These are phyloP conservation scores for Monascus purpureus DNA, from an alignment of 495 filamentous ascomycete species.

Conservation along the genomic window DNA sequence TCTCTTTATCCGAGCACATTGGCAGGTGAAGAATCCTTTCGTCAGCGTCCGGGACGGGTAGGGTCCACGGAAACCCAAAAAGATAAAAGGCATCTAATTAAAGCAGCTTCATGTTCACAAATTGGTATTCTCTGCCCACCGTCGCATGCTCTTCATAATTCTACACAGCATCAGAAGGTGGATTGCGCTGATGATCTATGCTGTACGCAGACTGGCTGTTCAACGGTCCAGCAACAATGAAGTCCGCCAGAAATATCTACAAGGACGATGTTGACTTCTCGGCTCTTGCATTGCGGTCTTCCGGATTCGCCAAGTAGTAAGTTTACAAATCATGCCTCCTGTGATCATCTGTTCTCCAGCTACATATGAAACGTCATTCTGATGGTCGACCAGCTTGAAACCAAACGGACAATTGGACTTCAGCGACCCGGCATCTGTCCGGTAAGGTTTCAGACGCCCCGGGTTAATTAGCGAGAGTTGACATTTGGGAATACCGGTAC, in stretches of 20 bases:
- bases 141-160: too few species aligned
- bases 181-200: too few species aligned
- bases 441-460: slow-evolving; percentile 23
- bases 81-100: too few species aligned
- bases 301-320: slow-evolving; percentile 44
- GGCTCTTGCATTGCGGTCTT: slow-evolving; percentile 40
- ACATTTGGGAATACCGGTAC: not conserved
- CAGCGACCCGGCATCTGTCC: slow-evolving; percentile 58
- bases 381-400: slow-evolving; percentile 46
- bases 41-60: too few species aligned
- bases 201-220: not conserved
- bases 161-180: too few species aligned
- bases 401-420: slow-evolving; percentile 64
- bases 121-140: too few species aligned
- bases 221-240: slow-evolving; percentile 14
- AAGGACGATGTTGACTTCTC: slow-evolving; percentile 49
- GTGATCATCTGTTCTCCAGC: not conserved
- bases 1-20: too few species aligned
- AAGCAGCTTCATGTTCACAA: too few species aligned
- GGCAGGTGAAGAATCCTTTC: too few species aligned
- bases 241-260: slow-evolving; percentile 33
- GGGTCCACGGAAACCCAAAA: too few species aligned
- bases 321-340: slow-evolving; percentile 6
- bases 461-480: not conserved
- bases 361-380: too few species aligned